phyloP scores from a whole-genome alignment of 148 eudicot genomes.

The Chenopodium formosanum region DNA sequence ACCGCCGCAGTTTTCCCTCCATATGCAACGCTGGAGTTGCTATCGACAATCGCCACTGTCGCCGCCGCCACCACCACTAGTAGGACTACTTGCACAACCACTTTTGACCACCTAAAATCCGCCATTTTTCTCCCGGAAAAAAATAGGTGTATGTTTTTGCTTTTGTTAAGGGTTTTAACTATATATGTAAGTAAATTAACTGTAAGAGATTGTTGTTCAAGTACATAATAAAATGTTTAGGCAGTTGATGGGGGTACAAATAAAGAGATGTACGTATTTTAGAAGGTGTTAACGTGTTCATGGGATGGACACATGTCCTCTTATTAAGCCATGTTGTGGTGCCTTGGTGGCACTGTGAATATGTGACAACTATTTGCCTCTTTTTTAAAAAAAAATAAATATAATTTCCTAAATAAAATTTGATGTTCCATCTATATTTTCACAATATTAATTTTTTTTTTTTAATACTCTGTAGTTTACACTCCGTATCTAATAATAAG shows the following conservation, averaged over 20 bases:
- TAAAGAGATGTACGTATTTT: background rate
- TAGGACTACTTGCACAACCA: background rate
- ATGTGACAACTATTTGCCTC: background rate
- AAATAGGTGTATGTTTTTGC: too few relatives aligned
- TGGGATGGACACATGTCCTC: background rate
- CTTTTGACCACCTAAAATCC: background rate
- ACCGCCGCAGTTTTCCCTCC: background rate
- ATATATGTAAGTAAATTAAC: too few relatives aligned
- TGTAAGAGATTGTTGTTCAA: background rate
- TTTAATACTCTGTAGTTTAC: too few relatives aligned
- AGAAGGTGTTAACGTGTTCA: background rate
- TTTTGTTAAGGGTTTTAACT: background rate
- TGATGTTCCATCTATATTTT: too few relatives aligned
- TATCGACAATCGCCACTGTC: background rate
- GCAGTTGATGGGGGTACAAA: background rate
- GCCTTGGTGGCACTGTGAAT: background rate
- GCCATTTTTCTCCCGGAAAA: background rate
- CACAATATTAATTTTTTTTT: too few relatives aligned
- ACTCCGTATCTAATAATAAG: too few relatives aligned
- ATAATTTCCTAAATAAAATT: too few relatives aligned
- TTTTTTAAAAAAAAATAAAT: background rate
- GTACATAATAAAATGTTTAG: background rate
- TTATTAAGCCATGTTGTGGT: background rate
- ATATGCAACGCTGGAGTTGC: background rate
- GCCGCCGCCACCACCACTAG: background rate